phyloP scores from a whole-genome alignment of 768 basidiomycete species.

The Arthromyces matolae region DNA sequence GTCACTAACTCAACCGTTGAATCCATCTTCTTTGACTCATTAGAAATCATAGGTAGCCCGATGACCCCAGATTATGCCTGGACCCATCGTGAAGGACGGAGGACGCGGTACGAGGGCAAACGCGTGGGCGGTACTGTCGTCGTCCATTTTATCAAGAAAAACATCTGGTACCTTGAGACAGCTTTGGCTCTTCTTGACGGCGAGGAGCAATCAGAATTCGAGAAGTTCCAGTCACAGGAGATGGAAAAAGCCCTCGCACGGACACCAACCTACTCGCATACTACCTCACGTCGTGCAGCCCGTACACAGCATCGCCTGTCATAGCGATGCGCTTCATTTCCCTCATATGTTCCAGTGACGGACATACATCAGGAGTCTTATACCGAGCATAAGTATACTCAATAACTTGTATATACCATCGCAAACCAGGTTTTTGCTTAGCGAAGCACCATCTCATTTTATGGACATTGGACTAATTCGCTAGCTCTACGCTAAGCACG shows the following conservation, averaged over 20 bases:
- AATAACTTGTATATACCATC: constrained; percentile 6
- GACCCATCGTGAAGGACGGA: constrained; percentile 68
- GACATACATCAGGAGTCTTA: too few relatives aligned
- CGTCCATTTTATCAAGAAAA: constrained; percentile 96
- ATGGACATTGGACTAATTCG: too few relatives aligned
- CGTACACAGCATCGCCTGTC: constrained; percentile 4
- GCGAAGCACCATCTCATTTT: constrained; percentile 5
- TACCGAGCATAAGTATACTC: not conserved
- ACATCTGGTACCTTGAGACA: constrained; percentile 95
- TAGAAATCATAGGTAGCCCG: constrained; percentile 42
- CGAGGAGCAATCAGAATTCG: constrained; percentile 62
- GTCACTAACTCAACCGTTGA: constrained; percentile 27
- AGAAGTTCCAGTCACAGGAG: constrained; percentile 34
- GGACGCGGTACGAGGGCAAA: constrained; percentile 56
- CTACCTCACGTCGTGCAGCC: constrained; percentile 4
- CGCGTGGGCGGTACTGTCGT: constrained; percentile 91
- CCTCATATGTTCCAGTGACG: not conserved
- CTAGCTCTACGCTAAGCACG: too few relatives aligned
- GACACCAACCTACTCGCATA: constrained; percentile 8
- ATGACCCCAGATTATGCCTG: constrained; percentile 65
- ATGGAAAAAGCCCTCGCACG: constrained; percentile 18
- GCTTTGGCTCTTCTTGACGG: constrained; percentile 82
- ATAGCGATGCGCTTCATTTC: constrained; percentile 1
- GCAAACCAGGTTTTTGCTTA: not conserved
- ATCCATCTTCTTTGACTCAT: not conserved